Evolutionary conservation across 257 asterid species (phyloP), one percentile per base, ranked within the genome.

Genomic region (Cordia subcordata): DNA sequence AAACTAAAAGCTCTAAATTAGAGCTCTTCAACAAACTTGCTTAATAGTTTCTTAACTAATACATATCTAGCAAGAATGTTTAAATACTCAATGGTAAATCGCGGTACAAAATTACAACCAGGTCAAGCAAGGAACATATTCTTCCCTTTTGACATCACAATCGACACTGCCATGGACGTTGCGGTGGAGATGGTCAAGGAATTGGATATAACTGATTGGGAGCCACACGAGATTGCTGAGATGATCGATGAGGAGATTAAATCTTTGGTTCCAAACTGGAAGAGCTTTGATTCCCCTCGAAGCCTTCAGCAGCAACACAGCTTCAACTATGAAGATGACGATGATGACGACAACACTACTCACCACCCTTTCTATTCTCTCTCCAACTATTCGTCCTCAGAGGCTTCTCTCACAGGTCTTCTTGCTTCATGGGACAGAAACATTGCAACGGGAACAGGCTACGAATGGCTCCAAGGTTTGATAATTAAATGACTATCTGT

Each of bases 181-280:
- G 96, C 96, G 0, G 62, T 64, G 11, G 96, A 87, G 62, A 87
- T 87, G 96, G 94, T 87, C 18, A 87, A 77, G 76, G 94, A 87
- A 66, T 59, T 87, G 37, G 84, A 80, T 51, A 82, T 87, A 60
- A 73, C 66, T n/a, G 90, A 85, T 33, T 85, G 93, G 90, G 77
- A 79, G 67, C 80, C 93, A 33, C 32, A 58, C 19, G 88, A 88
- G 75, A 88, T 88, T 72, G 90, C 96, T 55, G 71, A 70, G n/a
- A 85, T 85, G 95, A 88, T 88, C 39, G 80, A 81, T 10, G 72
- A 64, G 6, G 93, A 88, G 72, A 77, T 88, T 52, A 72, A 80
- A 37, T 72, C 66, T 17, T 55, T 85, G 66, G 78, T 81, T 55
- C 93, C 93, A 17, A 53, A 77, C 15, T 76, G 85, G 87, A 82